Base-by-base conservation (phyloP, 108 stramenopile species). In the Nitzschia inconspicua region DNA sequence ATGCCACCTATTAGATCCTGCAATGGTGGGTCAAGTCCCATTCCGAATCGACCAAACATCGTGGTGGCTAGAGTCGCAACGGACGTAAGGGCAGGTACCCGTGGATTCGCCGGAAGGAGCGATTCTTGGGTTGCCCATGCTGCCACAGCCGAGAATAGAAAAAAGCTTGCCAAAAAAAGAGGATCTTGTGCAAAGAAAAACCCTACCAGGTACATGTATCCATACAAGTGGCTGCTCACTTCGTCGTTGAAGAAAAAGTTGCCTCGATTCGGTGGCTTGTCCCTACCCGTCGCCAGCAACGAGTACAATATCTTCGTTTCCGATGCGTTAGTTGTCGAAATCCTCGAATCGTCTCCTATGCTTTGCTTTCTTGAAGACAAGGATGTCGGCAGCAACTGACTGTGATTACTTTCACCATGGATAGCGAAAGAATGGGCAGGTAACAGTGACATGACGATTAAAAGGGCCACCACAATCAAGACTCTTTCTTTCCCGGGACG, bases 171-270 rank as follows among this genome's bases (percentile, higher is more conserved):
- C 23, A 65, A 31, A 47, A 65, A 65, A 4, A 46, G 22, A n/a
- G 24, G 31, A 65, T 57, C 64, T 14, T 46, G 54, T 0, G 55
- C 64, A 11, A 24, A 39, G 32, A 65, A 56, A n/a, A 55, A 37
- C 47, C 64, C 64, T 1, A 65, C 54, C 8, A 65, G 41, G 24
- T 46, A 65, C 55, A 65, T 57, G 31, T 65, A 65, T 31, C 64
- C 64, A 47, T 65, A 51, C 19, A 65, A 32, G 36, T 56, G 64
- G 10, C 55, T 57, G 14, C 44, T 65, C 4, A 65, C 64, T 43
- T 65, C 42, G 35, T 65, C 64, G 40, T 65, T 65, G 24, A 57
- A 65, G 27, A 65, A 57, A 20, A 65, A 65, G 4, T 44, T 56
- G 35, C 52, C 52, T 26, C 31, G 39, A 42, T 51, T 51, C 0